Conservation (phyloP, 306 rosid species). For the Cyamopsis tetragonoloba region DNA sequence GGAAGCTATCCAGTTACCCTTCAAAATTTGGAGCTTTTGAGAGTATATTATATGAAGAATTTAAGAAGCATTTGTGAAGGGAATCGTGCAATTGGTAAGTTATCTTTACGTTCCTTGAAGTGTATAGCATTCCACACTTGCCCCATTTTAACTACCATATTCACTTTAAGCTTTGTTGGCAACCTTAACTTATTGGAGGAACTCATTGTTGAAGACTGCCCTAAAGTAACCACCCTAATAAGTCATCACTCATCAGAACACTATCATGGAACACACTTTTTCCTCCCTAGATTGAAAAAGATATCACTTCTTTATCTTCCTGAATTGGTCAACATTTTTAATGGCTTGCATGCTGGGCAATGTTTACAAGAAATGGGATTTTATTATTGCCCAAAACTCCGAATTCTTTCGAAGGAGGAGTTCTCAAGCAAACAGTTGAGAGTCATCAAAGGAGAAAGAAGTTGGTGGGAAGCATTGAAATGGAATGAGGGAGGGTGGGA, state of each 20-base stretch:
- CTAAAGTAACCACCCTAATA: not conserved
- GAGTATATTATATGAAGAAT: constrained; percentile 30
- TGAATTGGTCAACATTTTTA: constrained; percentile 7
- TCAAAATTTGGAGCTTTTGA: not conserved
- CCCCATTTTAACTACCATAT: constrained; percentile 11
- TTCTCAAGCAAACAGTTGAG: not conserved
- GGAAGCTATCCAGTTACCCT: not conserved
- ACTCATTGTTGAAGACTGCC: constrained; percentile 21
- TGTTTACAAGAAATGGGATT: not conserved
- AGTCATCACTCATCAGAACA: not conserved
- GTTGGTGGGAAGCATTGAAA: constrained; percentile 19
- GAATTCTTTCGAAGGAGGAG: not conserved
- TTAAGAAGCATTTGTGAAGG: constrained; percentile 21
- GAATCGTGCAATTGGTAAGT: too few relatives aligned
- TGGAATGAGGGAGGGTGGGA: constrained; percentile 6
- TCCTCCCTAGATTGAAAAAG: constrained; percentile 2
- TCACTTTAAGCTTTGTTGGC: not conserved
- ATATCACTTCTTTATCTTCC: not conserved
- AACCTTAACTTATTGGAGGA: not conserved
- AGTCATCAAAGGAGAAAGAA: constrained; percentile 10
- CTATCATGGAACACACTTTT: rapidly evolving
- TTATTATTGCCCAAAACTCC: constrained; percentile 24
- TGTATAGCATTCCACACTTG: constrained; percentile 22
- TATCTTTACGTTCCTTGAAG: not conserved
- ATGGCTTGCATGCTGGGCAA: not conserved